Evolutionary conservation across 176 grass and related monocot species (phyloP).

Genomic region (Metroxylon sagu): DNA sequence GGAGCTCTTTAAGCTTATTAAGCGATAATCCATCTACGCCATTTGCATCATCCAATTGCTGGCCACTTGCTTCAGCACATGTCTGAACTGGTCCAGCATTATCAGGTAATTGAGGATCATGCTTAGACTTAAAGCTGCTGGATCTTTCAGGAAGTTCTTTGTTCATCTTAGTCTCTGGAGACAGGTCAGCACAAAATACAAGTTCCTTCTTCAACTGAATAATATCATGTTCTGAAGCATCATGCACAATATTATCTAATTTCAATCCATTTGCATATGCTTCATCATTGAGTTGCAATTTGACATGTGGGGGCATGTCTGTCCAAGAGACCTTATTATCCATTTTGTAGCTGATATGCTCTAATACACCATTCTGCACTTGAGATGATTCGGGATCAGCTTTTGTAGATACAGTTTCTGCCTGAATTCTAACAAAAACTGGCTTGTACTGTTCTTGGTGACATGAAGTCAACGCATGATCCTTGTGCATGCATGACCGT

Average conservation of each 20-base stretch:
- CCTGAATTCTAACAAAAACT: constrained; percentile 14
- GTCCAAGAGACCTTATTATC: neutral
- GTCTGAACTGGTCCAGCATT: constrained; percentile 11
- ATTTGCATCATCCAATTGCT: constrained; percentile 11
- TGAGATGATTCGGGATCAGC: neutral
- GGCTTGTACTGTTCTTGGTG: constrained; percentile 23
- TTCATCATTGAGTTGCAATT: constrained; percentile 16
- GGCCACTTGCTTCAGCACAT: constrained; percentile 1
- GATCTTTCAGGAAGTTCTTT: constrained; percentile 38
- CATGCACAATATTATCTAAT: neutral
- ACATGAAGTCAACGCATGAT: neutral
- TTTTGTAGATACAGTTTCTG: too few relatives aligned
- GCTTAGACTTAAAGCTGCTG: too few relatives aligned
- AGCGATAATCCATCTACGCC: constrained; percentile 15
- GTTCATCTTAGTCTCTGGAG: constrained; percentile 19
- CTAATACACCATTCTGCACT: constrained; percentile 20
- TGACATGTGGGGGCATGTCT: neutral
- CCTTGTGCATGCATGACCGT: constrained; percentile 23
- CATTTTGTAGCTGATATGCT: constrained; percentile 23
- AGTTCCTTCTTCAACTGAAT: neutral
- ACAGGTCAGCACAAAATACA: constrained; percentile 3
- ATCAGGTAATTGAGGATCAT: constrained; percentile 20
- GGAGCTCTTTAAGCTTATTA: constrained; percentile 13
- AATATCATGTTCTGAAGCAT: neutral
- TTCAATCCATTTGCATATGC: constrained; percentile 1